Conservation (phyloP, 2,329 filamentous ascomycete genomes). For the Diaporthe sp. region DNA sequence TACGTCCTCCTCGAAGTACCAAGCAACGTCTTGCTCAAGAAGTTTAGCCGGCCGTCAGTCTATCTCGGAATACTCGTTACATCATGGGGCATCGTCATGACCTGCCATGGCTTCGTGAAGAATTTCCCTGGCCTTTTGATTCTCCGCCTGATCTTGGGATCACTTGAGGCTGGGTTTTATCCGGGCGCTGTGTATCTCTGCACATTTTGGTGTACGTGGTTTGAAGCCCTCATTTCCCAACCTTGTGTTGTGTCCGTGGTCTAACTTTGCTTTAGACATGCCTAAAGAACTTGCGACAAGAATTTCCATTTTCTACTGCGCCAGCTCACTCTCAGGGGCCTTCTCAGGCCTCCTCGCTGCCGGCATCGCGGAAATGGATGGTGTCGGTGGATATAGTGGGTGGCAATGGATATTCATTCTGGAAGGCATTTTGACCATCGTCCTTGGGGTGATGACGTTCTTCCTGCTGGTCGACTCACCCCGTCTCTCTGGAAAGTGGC, state of each 20-base stretch:
- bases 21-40: constrained; percentile 83
- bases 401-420: constrained; percentile 78
- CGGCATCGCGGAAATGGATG: constrained; percentile 61
- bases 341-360: constrained; percentile 75
- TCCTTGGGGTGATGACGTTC: constrained; percentile 69
- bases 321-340: constrained; percentile 83
- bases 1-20: constrained; percentile 82
- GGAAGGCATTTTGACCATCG: constrained; percentile 72
- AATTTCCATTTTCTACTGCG: constrained; percentile 81
- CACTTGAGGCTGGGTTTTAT: constrained; percentile 77
- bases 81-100: constrained; percentile 65
- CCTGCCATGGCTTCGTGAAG: constrained; percentile 65
- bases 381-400: constrained; percentile 56
- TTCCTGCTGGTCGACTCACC: constrained; percentile 49
- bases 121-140: constrained; percentile 63
- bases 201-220: not conserved
- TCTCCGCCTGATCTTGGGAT: constrained; percentile 71
- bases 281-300: constrained; percentile 53
- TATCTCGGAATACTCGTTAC: constrained; percentile 86
- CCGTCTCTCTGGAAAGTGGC: constrained; percentile 26
- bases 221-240: constrained; percentile 42
- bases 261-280: constrained; percentile 69
- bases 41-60: constrained; percentile 74
- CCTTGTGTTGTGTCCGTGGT: constrained; percentile 65
- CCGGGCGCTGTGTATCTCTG: constrained; percentile 68